phyloP scores from a whole-genome alignment of 176 grass and related monocot species.

The barley (Hordeum vulgare) region MorexV3_pseudomolecules_assembly NC_058521.1:589861056-589861555 shows the following conservation, averaged over 20 bases:
- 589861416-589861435: conserved; percentile 92
- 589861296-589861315: not conserved
- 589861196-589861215: not conserved
- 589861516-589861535: conserved; percentile 97
- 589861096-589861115: not conserved
- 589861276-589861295: not conserved
- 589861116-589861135: not conserved
- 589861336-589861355: conserved; percentile 27
- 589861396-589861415: conserved; percentile 92
- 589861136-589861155: not conserved
- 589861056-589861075: too few relatives aligned
- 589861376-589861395: conserved; percentile 97
- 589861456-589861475: not conserved
- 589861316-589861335: not conserved
- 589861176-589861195: too few relatives aligned
- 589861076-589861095: not conserved
- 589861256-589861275: not conserved
- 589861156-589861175: too few relatives aligned
- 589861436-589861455: not conserved
- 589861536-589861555: conserved; percentile 77
- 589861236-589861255: not conserved
- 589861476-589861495: not conserved
- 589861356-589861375: conserved; percentile 98
- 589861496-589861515: not conserved
- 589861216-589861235: not conserved